phyloP scores from a whole-genome alignment of 164 flowering plant genomes.

The Annona cherimola region DNA sequence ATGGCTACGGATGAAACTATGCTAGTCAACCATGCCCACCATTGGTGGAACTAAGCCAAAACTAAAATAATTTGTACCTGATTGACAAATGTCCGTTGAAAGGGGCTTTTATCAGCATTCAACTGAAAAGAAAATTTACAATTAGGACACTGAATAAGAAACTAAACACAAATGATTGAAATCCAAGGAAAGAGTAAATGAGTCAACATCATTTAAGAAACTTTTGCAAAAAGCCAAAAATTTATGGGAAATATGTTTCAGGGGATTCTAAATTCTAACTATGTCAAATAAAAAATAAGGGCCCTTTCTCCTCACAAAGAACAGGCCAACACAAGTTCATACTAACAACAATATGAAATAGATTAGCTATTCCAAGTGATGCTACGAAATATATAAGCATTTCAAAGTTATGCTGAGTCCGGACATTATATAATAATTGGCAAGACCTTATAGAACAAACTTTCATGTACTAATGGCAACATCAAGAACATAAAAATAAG shows the following conservation, averaged over 20 bases:
- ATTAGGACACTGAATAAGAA: constrained; percentile 5
- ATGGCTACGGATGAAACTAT: neutral
- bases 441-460: neutral
- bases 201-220: neutral
- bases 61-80: constrained; percentile 50
- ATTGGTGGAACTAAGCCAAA: no score
- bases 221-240: no score
- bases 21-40: neutral
- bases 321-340: neutral
- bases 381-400: neutral
- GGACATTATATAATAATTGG: neutral
- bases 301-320: neutral
- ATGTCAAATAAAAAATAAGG: neutral
- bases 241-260: no score
- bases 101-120: constrained; percentile 93
- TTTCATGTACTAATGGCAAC: neutral
- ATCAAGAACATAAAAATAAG: neutral
- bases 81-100: constrained; percentile 91
- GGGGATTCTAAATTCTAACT: neutral
- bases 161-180: no score
- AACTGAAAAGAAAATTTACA: constrained; percentile 45
- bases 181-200: neutral
- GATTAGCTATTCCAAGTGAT: neutral
- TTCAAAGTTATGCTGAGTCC: neutral
- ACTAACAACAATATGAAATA: neutral